Base-by-base conservation (phyloP, 2,329 filamentous ascomycete genomes). In the Geosmithia putterillii region DNA sequence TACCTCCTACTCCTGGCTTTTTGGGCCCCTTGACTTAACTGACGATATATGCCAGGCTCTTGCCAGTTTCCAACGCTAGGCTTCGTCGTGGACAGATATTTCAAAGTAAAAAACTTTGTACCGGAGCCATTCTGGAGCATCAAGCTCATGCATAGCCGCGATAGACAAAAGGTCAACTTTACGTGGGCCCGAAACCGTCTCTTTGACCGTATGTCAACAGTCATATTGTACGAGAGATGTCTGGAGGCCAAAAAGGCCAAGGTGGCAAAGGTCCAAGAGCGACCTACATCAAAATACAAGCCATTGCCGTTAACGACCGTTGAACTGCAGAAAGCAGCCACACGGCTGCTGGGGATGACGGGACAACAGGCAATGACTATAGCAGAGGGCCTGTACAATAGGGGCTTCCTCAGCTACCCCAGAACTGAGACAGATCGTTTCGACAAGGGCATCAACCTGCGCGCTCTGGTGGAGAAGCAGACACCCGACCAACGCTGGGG, bases 391-490 rank as follows among this genome's bases (percentile, higher is more conserved):
- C 74, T 98, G 2, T 98, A 98, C 66, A 89, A 88, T 40, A 88
- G 84, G 60, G 92, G 92, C 0, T 96, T 89, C 64, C 95, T 98
- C 62, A 95, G 89, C 61, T 98, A 98, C 61, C 92, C 92, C 1
- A 81, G 92, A 62, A 98, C 92, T 0, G 92, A 98, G 61, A 98
- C 92, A 0, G 92, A 98, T 60, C 84, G 90, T 25, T 98, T 96
- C 56, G 89, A 95, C 55, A 79, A 78, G 53, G 90, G 76, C 4
- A 95, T 96, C 67, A 82, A 96, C 57, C 71, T 98, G 18, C 78
- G 76, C 48, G 75, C 73, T 19, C 67, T 98, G 8, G 75, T 95
- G 17, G 78, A 86, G 53, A 95, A 94, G 56, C 92, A 98, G 60
- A 79, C 76, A 1, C 79, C 80, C 46, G 86, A 88, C 55, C 65